Conservation (phyloP, 345 rosid species). For the Erodium maritimum region DNA sequence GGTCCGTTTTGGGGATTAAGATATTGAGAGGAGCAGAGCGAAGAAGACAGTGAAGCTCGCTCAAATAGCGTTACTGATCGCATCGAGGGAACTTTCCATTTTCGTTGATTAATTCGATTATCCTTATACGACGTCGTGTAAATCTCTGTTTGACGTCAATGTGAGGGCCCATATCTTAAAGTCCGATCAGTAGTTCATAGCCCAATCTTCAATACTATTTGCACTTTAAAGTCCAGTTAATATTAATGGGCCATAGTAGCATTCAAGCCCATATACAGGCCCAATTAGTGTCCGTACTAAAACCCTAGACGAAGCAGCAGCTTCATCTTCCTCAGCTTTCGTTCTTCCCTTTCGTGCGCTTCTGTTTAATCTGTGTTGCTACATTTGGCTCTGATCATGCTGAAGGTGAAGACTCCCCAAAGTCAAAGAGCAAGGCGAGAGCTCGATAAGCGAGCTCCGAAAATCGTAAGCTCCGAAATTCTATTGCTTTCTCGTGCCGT, state of each 20-base stretch:
- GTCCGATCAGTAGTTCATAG: no score
- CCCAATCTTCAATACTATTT: no score
- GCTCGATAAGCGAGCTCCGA: slow-evolving; percentile 78
- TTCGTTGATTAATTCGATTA: not conserved
- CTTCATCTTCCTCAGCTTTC: not conserved
- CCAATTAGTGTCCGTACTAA: no score
- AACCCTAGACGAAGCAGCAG: not conserved
- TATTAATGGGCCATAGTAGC: no score
- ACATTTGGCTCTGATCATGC: not conserved
- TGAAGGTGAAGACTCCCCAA: slow-evolving; percentile 38
- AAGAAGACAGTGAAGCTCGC: not conserved
- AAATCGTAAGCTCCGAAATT: slow-evolving; percentile 31
- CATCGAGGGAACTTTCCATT: not conserved
- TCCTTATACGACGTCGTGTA: no score
- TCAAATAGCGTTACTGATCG: not conserved
- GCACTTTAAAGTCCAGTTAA: no score
- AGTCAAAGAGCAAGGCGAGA: slow-evolving; percentile 42
- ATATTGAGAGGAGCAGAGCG: not conserved
- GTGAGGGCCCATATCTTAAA: no score
- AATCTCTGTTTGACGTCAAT: no score
- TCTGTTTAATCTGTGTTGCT: not conserved
- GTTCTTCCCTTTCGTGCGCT: not conserved
- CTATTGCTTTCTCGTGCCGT: not conserved
- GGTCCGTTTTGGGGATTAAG: no score
- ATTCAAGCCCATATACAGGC: no score